phyloP scores from a whole-genome alignment of 768 basidiomycete genomes.

The Lentinula raphanica region DNA sequence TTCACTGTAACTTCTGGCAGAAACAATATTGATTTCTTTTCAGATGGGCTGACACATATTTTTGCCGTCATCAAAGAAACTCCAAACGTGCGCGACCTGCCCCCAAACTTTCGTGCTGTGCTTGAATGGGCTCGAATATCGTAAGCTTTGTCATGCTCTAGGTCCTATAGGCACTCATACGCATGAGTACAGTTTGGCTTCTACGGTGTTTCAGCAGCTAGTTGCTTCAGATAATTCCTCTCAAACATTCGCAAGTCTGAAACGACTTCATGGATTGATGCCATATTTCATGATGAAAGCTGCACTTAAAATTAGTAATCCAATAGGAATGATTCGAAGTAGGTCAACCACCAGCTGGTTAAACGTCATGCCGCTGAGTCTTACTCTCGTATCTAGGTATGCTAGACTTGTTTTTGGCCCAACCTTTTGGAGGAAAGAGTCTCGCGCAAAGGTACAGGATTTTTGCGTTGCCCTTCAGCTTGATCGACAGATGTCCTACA shows the following conservation, averaged over 20 bases:
- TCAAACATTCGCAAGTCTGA: constrained; percentile 80
- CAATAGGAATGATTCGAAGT: constrained; percentile 94
- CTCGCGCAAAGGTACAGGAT: constrained; percentile 75
- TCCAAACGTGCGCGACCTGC: constrained; percentile 69
- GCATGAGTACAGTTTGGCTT: constrained; percentile 63
- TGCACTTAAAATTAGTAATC: constrained; percentile 89
- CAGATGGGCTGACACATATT: constrained; percentile 84
- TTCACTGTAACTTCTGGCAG: constrained; percentile 4
- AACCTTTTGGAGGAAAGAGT: constrained; percentile 92
- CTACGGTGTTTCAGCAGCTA: constrained; percentile 93
- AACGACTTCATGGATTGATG: constrained; percentile 93
- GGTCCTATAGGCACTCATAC: constrained; percentile 4
- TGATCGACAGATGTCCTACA: constrained; percentile 21
- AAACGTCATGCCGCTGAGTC: neutral
- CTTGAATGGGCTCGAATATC: constrained; percentile 97
- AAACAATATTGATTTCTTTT: neutral
- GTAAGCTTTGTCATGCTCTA: constrained; percentile 38
- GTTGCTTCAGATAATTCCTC: constrained; percentile 91
- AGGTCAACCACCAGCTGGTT: constrained; percentile 10
- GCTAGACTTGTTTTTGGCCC: constrained; percentile 91
- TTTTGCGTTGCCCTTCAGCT: neutral
- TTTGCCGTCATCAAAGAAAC: constrained; percentile 85
- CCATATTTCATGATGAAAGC: constrained; percentile 96
- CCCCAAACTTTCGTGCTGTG: constrained; percentile 81
- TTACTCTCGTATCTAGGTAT: constrained; percentile 38